These are phyloP conservation scores for Pseudevernia furfuracea DNA, from an alignment of 495 filamentous ascomycete species.

Conservation along the genomic window DNA sequence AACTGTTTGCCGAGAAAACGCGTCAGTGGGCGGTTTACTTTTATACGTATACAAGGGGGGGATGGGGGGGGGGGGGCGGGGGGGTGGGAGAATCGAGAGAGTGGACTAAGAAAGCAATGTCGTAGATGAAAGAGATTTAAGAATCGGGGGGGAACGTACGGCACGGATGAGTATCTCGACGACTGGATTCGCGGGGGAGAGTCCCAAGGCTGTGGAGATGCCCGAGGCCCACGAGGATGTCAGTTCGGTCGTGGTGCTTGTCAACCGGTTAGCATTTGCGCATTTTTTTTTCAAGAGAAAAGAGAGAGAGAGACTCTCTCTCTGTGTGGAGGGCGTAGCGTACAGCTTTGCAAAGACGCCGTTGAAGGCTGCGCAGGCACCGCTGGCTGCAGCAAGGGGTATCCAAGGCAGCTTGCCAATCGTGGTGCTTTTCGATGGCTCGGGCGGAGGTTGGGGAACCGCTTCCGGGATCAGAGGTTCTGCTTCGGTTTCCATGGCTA, in stretches of 20 bases:
- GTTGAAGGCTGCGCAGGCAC: constrained; percentile 86
- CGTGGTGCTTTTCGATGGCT: not conserved
- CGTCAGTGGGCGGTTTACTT: no score
- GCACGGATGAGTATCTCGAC: constrained; percentile 28
- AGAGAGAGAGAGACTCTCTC: no score
- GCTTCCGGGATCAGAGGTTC: constrained; percentile 19
- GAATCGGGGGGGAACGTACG: no score
- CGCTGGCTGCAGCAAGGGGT: constrained; percentile 71
- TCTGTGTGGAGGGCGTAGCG: no score
- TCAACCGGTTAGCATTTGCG: constrained; percentile 10
- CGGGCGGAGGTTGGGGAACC: not conserved
- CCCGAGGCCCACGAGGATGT: constrained; percentile 61
- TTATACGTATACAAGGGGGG: no score
- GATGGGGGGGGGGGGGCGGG: no score
- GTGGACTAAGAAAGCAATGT: not conserved
- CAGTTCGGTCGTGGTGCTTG: constrained; percentile 78
- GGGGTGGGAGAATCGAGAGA: not conserved
- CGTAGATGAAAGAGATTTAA: not conserved
- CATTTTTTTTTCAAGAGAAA: no score
- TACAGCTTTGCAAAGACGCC: constrained; percentile 96
- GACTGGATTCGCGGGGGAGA: constrained; percentile 21
- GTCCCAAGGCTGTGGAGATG: constrained; percentile 54
- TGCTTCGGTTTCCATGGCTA: constrained; percentile 12
- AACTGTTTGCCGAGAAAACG: constrained; percentile 40
- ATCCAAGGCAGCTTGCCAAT: constrained; percentile 51